Evolutionary conservation across 371 early-diverging fungal species (phyloP).

Genomic region (Circinella umbellata): DNA sequence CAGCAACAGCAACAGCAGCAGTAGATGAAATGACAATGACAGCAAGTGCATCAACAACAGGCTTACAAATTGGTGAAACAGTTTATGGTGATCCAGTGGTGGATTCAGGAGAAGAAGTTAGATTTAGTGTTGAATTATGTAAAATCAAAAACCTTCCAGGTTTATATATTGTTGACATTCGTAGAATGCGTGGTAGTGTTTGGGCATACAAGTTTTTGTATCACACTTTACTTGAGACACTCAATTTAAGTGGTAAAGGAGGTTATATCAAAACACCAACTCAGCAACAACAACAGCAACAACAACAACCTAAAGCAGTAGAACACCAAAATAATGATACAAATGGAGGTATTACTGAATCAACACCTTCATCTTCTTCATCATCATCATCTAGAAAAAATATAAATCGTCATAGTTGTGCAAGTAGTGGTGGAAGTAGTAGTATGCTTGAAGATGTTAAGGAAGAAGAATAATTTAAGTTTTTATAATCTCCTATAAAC

Average conservation of each 20-base stretch:
- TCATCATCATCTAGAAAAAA: constrained; percentile 6
- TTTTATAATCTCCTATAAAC: neutral
- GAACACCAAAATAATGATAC: too few relatives aligned
- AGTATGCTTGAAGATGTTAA: constrained; percentile 27
- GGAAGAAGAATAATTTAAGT: constrained; percentile 17
- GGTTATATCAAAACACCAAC: constrained; percentile 18
- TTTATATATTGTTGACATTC: constrained; percentile 89
- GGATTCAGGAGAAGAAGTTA: constrained; percentile 84
- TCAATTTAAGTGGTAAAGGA: constrained; percentile 62
- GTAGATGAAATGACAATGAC: neutral
- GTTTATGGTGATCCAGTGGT: constrained; percentile 93
- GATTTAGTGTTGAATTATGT: constrained; percentile 90
- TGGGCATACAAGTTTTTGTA: constrained; percentile 95
- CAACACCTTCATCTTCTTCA: constrained; percentile 8
- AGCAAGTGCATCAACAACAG: constrained; percentile 8
- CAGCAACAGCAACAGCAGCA: neutral
- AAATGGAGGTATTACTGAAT: neutral
- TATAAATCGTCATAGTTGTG: constrained; percentile 19
- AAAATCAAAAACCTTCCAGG: constrained; percentile 88
- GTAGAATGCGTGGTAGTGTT: constrained; percentile 88
- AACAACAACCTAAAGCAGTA: neutral
- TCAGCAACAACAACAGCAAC: constrained; percentile 10
- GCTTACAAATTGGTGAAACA: constrained; percentile 6
- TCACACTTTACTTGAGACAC: constrained; percentile 66
- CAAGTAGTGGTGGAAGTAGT: constrained; percentile 29